phyloP scores from a whole-genome alignment of 305 asterid species.

The Ajuga reptans region DNA sequence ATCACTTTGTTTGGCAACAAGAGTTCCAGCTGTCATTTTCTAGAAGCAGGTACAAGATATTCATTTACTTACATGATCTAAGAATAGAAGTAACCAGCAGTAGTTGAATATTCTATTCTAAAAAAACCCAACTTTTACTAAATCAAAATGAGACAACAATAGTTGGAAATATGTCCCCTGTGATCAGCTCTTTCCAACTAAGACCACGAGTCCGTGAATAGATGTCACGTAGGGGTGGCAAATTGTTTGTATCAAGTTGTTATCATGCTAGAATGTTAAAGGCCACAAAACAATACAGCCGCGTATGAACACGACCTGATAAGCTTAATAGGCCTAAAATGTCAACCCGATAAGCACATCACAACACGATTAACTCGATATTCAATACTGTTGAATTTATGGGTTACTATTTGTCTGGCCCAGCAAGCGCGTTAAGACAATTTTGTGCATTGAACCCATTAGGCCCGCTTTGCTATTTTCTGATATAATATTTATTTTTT shows the following conservation, averaged over 20 bases:
- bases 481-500: no score
- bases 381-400: background rate
- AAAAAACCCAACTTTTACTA: background rate
- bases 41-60: background rate
- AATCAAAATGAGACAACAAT: background rate
- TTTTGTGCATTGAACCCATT: background rate
- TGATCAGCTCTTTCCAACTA: background rate
- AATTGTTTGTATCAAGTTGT: background rate
- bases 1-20: background rate
- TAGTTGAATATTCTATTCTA: background rate
- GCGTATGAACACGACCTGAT: background rate
- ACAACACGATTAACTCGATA: background rate
- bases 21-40: background rate
- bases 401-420: background rate
- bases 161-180: background rate
- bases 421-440: background rate
- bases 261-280: background rate
- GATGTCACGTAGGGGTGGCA: no score
- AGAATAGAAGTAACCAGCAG: background rate
- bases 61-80: background rate
- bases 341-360: background rate
- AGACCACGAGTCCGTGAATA: background rate
- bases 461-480: background rate
- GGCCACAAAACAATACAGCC: background rate
- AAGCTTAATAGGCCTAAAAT: background rate